Base-by-base conservation (phyloP, 2,329 filamentous ascomycete genomes). In the Thelonectria rubi region DNA sequence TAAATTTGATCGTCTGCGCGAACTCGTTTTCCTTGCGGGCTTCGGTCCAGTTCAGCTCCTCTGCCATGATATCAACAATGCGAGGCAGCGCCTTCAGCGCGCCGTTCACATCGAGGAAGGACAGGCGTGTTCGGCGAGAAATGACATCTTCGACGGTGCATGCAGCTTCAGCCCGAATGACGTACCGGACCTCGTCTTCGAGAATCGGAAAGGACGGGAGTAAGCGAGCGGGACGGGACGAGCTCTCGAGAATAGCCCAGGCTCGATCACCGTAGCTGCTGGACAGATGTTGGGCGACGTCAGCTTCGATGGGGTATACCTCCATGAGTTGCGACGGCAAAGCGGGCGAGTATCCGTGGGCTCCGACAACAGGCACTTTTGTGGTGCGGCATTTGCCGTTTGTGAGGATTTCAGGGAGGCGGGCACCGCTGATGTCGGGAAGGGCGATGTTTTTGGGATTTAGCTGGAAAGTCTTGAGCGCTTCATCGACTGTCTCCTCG, bases 401-500 rank as follows among this genome's bases (percentile, higher is more conserved):
- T 26, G 92, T 86, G 60, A 83, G 68, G 55, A 77, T 63, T 17
- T 69, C 69, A 14, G 69, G 60, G 18, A 74, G 77, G 50, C 87
- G 84, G 46, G 87, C 88, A 65, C 90, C 90, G 72, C 86, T 89
- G 66, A 93, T 86, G 59, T 89, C 86, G 11, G 89, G 87, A 54
- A 87, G 78, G 18, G 78, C 60, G 14, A 89, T 72, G 21, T 83
- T 76, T 9, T 77, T 76, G 5, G 89, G 79, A 52, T 80, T 76
- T 26, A 94, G 82, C 40, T 80, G 74, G 74, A 92, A 93, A 52
- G 85, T 81, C 64, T 83, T 80, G 77, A 94, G 84, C 26, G 91
- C 91, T 72, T 92, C 88, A 73, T 94, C 91, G 63, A 95, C 91
- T 49, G 91, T 90, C 71, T 94, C 91, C 76, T 95, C 90, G 54